phyloP scores from a whole-genome alignment of 2,329 filamentous ascomycete genomes.

The Colletotrichum destructivum region DNA sequence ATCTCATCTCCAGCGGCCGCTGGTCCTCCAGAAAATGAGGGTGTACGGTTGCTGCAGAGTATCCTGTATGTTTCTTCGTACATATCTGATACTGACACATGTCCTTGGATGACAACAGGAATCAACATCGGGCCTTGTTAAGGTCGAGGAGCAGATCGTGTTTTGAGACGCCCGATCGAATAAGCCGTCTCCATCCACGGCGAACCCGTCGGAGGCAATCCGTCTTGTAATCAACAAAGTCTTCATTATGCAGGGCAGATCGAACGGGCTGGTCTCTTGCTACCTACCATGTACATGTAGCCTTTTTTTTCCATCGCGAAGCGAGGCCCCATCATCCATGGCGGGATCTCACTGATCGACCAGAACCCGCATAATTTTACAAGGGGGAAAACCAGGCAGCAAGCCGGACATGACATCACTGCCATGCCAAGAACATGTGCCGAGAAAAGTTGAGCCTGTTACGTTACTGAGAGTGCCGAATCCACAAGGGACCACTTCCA shows the following conservation, averaged over 20 bases:
- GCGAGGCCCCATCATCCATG: conserved; percentile 16
- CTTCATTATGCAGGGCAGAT: background rate
- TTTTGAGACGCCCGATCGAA: background rate
- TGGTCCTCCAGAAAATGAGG: background rate
- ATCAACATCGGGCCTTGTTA: background rate
- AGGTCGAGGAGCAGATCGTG: background rate
- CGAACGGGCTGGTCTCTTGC: background rate
- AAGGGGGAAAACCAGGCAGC: conserved; percentile 30
- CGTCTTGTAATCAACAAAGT: too few species aligned
- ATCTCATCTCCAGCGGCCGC: background rate
- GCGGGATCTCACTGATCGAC: conserved; percentile 18
- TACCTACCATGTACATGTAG: too few species aligned
- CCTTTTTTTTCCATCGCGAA: background rate
- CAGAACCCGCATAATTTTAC: conserved; percentile 24
- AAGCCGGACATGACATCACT: conserved; percentile 35
- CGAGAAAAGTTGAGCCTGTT: conserved; percentile 7
- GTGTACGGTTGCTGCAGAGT: background rate
- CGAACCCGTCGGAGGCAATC: background rate
- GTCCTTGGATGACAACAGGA: conserved; percentile 5
- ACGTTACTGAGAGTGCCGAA: background rate
- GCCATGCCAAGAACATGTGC: conserved; percentile 1
- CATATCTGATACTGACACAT: background rate
- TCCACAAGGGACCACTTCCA: background rate
- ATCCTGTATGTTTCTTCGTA: background rate
- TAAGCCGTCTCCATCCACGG: background rate